phyloP scores from a whole-genome alignment of 257 asterid species.

The Solanum infundibuliforme region DNA sequence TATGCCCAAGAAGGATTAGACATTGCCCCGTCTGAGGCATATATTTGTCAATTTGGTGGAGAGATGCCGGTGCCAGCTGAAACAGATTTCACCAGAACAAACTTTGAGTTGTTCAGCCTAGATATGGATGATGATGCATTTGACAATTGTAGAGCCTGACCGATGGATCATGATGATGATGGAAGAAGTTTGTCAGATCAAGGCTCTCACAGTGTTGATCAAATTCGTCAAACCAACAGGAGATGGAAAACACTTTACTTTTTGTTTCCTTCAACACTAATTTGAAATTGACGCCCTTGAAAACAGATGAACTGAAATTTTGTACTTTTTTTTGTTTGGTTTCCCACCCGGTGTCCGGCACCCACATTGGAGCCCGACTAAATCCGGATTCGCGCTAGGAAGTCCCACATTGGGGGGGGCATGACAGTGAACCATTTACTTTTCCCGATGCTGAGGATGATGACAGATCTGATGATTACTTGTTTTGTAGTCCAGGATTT shows the following conservation, averaged over 20 bases:
- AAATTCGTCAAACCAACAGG: conserved; percentile 37
- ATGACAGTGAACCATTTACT: conserved; percentile 40
- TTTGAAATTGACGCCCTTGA: background rate
- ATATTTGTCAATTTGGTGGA: conserved; percentile 50
- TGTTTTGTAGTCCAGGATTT: conserved; percentile 62
- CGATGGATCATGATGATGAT: conserved; percentile 61
- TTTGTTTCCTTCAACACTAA: background rate
- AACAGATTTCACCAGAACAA: conserved; percentile 31
- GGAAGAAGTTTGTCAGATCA: conserved; percentile 47
- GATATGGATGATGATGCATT: conserved; percentile 35
- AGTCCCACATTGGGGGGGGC: background rate
- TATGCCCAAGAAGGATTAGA: conserved; percentile 45
- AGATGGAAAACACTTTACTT: conserved; percentile 7
- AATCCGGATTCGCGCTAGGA: background rate
- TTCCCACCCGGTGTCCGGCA: background rate
- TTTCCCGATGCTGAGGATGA: conserved; percentile 36
- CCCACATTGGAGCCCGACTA: background rate
- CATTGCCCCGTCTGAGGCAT: conserved; percentile 65
- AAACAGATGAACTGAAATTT: background rate
- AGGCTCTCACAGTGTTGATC: conserved; percentile 39
- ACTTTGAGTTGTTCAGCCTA: conserved; percentile 17
- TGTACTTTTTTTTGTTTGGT: background rate
- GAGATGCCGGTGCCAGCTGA: conserved; percentile 48
- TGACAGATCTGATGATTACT: conserved; percentile 51
- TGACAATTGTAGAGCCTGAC: conserved; percentile 46